Evolutionary conservation across 208 protist genomes (phyloP).

Genomic region (Histomonas meleagridis): DNA sequence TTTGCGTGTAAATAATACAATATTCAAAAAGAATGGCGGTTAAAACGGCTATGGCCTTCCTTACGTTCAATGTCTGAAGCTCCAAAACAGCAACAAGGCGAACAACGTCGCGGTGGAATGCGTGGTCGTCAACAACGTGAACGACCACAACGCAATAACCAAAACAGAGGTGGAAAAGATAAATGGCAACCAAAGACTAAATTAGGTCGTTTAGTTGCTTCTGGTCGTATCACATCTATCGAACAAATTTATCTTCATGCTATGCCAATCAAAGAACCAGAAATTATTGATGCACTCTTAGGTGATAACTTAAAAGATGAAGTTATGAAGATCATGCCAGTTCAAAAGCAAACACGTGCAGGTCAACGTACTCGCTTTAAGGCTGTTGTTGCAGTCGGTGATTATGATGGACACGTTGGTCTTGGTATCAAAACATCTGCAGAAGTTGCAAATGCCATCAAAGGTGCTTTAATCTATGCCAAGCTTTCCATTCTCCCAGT

Average conservation of each 20-base stretch:
- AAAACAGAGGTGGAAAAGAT: slow-evolving; percentile 58
- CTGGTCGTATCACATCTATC: slow-evolving; percentile 78
- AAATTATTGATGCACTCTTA: slow-evolving; percentile 96
- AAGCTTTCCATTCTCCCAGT: slow-evolving; percentile 94
- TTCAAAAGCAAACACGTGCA: slow-evolving; percentile 97
- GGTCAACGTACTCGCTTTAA: slow-evolving; percentile 99
- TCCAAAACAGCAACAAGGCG: too few relatives aligned
- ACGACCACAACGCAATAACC: slow-evolving; percentile 42
- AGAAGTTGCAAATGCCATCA: slow-evolving; percentile 96
- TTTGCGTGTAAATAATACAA: too few relatives aligned
- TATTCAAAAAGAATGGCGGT: too few relatives aligned
- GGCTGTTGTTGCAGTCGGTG: slow-evolving; percentile 94
- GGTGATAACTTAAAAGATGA: slow-evolving; percentile 67
- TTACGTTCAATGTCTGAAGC: too few relatives aligned
- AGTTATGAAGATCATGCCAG: slow-evolving; percentile 95
- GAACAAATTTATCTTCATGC: slow-evolving; percentile 97
- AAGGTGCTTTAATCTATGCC: slow-evolving; percentile 83
- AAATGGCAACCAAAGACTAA: slow-evolving; percentile 96
- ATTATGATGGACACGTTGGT: slow-evolving; percentile 89
- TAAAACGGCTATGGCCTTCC: too few relatives aligned
- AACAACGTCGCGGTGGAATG: not conserved
- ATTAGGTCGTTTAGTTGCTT: slow-evolving; percentile 81
- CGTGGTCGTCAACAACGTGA: not conserved
- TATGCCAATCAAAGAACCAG: slow-evolving; percentile 97
- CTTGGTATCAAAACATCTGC: slow-evolving; percentile 92